These are phyloP conservation scores for Zygotorulaspora mrakii DNA, from an alignment of 1,139 yeast species.

Conservation along the genomic window DNA sequence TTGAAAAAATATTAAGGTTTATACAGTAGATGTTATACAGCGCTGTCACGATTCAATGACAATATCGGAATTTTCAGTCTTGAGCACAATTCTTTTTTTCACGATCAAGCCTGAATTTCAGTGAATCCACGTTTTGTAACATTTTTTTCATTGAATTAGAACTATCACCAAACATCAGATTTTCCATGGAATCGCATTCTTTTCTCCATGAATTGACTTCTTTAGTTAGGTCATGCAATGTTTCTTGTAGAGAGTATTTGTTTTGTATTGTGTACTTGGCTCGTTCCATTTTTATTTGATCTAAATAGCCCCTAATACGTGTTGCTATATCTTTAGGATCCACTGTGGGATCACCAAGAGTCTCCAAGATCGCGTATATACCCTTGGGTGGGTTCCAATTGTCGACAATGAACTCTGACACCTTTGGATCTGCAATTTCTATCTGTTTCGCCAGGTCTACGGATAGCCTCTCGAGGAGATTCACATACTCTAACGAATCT, in stretches of 20 bases:
- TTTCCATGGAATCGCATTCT: conserved; percentile 33
- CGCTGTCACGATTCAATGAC: too few species aligned
- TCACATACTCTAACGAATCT: conserved; percentile 28
- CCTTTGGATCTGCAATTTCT: conserved; percentile 24
- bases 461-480: conserved; percentile 28
- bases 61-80: too few species aligned
- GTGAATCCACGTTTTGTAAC: conserved; percentile 24
- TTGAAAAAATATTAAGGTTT: too few species aligned
- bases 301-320: conserved; percentile 25
- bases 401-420: conserved; percentile 22
- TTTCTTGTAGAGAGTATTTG: conserved; percentile 28
- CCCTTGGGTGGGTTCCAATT: conserved; percentile 27
- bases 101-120: conserved; percentile 12
- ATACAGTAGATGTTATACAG: too few species aligned
- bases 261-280: conserved; percentile 34
- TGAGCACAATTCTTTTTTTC: conserved; percentile 1
- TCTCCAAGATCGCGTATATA: conserved; percentile 23
- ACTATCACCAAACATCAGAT: conserved; percentile 33
- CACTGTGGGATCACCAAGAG: conserved; percentile 17
- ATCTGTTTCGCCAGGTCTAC: conserved; percentile 29
- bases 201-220: conserved; percentile 34
- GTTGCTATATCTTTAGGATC: conserved; percentile 17
- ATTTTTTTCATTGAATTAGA: conserved; percentile 31
- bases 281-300: conserved; percentile 31
- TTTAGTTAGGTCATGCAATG: conserved; percentile 22